Evolutionary conservation across 1,284 basidiomycete species (phyloP).

Genomic region (Neonothopanus nambi): DNA sequence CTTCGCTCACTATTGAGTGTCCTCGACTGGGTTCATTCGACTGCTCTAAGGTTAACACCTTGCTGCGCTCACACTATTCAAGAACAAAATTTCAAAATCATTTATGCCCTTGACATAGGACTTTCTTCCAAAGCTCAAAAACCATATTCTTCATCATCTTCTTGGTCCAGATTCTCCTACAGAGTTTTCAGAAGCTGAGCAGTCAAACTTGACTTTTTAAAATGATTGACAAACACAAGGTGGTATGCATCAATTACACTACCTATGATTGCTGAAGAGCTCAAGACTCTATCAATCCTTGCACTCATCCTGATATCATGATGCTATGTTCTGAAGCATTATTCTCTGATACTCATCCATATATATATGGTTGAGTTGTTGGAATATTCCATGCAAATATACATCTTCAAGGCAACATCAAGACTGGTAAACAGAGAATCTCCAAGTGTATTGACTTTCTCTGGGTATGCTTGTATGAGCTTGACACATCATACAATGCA

Average conservation of each 20-base stretch:
- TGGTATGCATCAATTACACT: constrained; percentile 22
- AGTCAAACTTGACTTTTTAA: constrained; percentile 9
- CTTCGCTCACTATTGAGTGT: too few species aligned
- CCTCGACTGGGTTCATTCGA: too few species aligned
- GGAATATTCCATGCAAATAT: constrained; percentile 24
- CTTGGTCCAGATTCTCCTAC: neutral
- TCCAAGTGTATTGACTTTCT: constrained; percentile 4
- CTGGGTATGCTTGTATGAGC: constrained; percentile 2
- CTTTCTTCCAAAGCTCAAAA: constrained; percentile 7
- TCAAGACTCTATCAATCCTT: constrained; percentile 25
- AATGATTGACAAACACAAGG: constrained; percentile 17
- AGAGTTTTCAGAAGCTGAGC: neutral
- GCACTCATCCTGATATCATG: constrained; percentile 23
- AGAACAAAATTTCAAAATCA: too few species aligned
- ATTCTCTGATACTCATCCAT: constrained; percentile 9
- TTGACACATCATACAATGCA: neutral
- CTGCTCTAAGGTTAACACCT: too few species aligned
- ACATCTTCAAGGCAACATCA: constrained; percentile 14
- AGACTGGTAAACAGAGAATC: neutral
- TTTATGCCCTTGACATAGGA: neutral
- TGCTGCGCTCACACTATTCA: neutral
- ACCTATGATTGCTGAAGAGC: constrained; percentile 24
- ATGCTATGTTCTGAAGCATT: constrained; percentile 10
- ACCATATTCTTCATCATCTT: constrained; percentile 1
- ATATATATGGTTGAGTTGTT: constrained; percentile 15